A percentile compares a stretch with the other conserved stretches of the same genome.
Evolutionary conservation across 73 alveolate species (phyloP).

Genomic region (Symbiodinium pilosum): DNA sequence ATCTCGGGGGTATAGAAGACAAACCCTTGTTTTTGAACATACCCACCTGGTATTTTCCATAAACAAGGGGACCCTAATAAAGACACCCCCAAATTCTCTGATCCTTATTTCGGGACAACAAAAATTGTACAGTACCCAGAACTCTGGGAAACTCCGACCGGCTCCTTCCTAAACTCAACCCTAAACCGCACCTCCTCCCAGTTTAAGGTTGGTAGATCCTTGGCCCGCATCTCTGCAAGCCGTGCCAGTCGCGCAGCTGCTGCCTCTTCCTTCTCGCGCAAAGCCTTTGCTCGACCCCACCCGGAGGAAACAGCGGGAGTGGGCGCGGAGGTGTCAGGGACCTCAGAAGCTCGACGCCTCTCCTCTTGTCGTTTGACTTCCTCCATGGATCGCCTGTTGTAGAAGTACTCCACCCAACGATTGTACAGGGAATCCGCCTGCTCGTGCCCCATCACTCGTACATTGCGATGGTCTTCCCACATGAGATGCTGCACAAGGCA

Average conservation of each 20-base stretch:
- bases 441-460: not conserved
- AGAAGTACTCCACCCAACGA: slow-evolving; percentile 70
- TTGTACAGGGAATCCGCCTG: slow-evolving; percentile 38
- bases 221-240: not conserved
- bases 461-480: slow-evolving; percentile 89
- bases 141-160: too few relatives aligned
- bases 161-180: too few relatives aligned
- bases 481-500: slow-evolving; percentile 41
- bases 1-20: too few relatives aligned
- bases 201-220: not conserved
- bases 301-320: not conserved
- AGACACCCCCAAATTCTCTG: too few relatives aligned
- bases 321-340: too few relatives aligned
- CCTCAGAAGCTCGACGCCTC: not conserved
- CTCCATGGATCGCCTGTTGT: not conserved
- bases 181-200: slow-evolving; percentile 14
- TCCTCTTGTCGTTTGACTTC: not conserved
- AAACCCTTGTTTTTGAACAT: too few relatives aligned
- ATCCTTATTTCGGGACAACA: too few relatives aligned
- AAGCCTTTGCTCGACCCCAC: not conserved
- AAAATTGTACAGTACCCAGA: too few relatives aligned
- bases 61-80: too few relatives aligned
- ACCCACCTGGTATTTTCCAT: too few relatives aligned
- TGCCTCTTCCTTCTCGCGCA: not conserved
- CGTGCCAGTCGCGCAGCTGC: not conserved